Base-by-base conservation (phyloP, 805 yeast species). In the Kodamaea laetipori region DNA sequence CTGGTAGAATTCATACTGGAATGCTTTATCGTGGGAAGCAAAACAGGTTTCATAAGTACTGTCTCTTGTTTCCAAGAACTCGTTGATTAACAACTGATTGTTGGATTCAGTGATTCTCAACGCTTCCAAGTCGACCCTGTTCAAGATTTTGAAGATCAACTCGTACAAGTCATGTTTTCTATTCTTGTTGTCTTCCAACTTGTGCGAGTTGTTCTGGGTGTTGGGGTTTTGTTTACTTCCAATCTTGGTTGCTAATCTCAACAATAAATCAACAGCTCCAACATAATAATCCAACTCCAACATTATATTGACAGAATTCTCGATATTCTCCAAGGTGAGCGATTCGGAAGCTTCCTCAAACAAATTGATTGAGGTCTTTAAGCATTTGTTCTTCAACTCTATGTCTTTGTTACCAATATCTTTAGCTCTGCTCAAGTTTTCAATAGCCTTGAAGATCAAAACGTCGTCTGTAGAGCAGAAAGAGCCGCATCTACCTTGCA, bases 391-490 rank as follows among this genome's bases (percentile, higher is more conserved):
- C 41, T 84, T 77, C 51, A 76, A 61, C 42, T 90, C 97, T 32
- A 76, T 75, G 58, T 90, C 96, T 50, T 78, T 78, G 18, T 71
- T 63, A 1, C 87, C 88, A 47, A 81, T 78, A 45, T 81, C 86
- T 55, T 84, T 86, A 1, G 98, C 97, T 54, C 84, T 82, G 45
- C 92, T 86, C 55, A 94, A 72, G 61, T 86, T 90, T 61, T 94
- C 99, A 54, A 90, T 82, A 0, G 97, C 98, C 63, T 92, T 86
- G 73, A 90, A 94, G 10, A 94, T 87, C 47, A 90, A 76, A 19
- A 94, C 97, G 64, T 94, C 99, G 52, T 86, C 88, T 11, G 95
- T 81, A 0, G 97, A 88, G 58, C 98, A 94, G 64, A 90, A 94
- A 0, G 96, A 82, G 1, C 96, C 95, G 71, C 99, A 94, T 47